These are phyloP conservation scores for Rhodomyrtus psidioides DNA, from an alignment of 441 rosid species.

Conservation along the genomic window DNA sequence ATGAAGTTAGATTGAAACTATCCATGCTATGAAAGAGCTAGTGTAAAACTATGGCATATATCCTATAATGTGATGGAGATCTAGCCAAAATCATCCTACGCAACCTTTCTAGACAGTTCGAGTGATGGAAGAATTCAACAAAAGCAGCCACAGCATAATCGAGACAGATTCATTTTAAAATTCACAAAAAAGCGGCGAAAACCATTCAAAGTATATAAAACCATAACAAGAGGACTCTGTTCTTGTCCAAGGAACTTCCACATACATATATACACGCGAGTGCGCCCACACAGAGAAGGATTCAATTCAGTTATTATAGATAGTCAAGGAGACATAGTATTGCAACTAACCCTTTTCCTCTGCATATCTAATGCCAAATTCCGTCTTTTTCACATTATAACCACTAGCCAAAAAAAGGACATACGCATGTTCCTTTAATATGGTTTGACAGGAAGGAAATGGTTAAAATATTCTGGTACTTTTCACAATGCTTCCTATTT, in stretches of 20 bases:
- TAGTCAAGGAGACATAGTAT: neutral
- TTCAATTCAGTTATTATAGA: neutral
- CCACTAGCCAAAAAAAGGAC: neutral
- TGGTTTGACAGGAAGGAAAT: neutral
- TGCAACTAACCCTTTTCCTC: neutral
- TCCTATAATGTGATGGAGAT: neutral
- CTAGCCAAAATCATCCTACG: neutral
- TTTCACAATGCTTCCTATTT: neutral
- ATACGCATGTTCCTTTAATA: neutral
- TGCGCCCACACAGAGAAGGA: neutral
- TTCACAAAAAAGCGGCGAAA: neutral
- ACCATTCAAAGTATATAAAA: neutral
- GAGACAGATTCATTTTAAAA: neutral
- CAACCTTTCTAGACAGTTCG: neutral
- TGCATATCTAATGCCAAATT: neutral
- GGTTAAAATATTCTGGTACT: neutral
- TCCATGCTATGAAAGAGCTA: neutral
- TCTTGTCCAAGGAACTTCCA: neutral
- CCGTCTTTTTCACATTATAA: neutral
- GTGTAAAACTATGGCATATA: neutral
- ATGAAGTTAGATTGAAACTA: neutral
- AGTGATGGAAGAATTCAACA: neutral
- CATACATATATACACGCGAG: neutral
- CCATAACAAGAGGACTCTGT: neutral
- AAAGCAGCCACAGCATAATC: neutral